These are phyloP conservation scores for Mitragyna speciosa DNA, from an alignment of 257 asterid species.

Conservation along the genomic window DNA sequence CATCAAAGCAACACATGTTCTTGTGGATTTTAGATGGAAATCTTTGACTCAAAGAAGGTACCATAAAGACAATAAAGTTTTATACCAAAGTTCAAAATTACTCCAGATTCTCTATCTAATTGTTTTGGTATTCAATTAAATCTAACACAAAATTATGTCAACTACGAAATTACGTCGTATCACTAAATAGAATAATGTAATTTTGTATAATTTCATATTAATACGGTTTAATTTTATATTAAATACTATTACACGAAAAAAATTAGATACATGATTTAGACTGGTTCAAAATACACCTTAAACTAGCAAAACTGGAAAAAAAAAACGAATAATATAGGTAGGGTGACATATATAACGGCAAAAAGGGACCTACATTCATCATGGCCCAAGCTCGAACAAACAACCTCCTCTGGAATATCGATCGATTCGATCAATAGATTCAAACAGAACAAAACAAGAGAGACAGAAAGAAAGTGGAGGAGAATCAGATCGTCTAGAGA, in stretches of 20 bases:
- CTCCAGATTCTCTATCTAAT: too few species aligned
- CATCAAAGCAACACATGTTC: slow-evolving; percentile 70
- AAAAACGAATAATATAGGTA: background rate
- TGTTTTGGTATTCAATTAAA: too few species aligned
- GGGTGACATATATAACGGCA: slow-evolving; percentile 10
- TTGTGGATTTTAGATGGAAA: slow-evolving; percentile 36
- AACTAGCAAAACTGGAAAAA: slow-evolving; percentile 3
- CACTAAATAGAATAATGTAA: too few species aligned
- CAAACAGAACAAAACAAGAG: slow-evolving; percentile 23
- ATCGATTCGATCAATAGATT: slow-evolving; percentile 65
- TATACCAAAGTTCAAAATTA: slow-evolving; percentile 15
- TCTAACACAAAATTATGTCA: too few species aligned
- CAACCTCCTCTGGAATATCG: slow-evolving; percentile 51
- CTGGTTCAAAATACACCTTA: slow-evolving; percentile 15
- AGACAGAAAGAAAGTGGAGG: slow-evolving; percentile 21
- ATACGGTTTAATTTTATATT: too few species aligned
- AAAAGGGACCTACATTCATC: slow-evolving; percentile 5
- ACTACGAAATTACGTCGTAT: too few species aligned
- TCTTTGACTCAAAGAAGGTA: slow-evolving; percentile 81
- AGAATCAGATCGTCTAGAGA: slow-evolving; percentile 67
- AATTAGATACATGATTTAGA: too few species aligned
- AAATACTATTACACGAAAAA: too few species aligned
- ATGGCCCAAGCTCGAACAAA: slow-evolving; percentile 11
- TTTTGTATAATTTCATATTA: too few species aligned
- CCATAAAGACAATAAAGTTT: slow-evolving; percentile 46